phyloP scores from a whole-genome alignment of 2,329 filamentous ascomycete genomes.

The Microsporum audouinii region DNA sequence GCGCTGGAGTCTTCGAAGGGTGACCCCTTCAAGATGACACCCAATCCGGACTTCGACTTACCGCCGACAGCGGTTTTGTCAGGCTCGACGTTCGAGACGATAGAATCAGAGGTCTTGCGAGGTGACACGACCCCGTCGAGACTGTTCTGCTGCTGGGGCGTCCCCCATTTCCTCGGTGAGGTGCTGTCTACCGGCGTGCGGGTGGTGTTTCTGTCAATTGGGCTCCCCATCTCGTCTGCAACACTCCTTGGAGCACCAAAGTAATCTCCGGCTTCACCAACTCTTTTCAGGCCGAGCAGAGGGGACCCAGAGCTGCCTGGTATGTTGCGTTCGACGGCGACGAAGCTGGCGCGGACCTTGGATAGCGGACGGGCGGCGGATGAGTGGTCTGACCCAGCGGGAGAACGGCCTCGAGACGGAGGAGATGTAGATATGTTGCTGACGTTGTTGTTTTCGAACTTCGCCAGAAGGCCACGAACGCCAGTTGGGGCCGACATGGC shows the following conservation, averaged over 20 bases:
- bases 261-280: conserved; percentile 27
- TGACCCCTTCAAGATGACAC: conserved; percentile 23
- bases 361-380: conserved; percentile 51
- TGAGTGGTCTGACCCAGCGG: conserved; percentile 38
- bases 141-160: conserved; percentile 3
- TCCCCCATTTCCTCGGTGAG: neutral
- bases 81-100: conserved; percentile 3
- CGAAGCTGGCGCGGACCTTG: conserved; percentile 63
- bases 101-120: neutral
- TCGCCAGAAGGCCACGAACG: conserved; percentile 64
- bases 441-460: conserved; percentile 64
- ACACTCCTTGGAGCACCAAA: conserved; percentile 19
- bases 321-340: conserved; percentile 49
- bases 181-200: conserved; percentile 6
- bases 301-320: conserved; percentile 17
- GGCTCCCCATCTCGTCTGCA: conserved; percentile 22
- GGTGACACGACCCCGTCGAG: neutral
- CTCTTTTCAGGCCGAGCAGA: conserved; percentile 33
- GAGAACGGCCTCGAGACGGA: conserved; percentile 59
- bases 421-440: conserved; percentile 52
- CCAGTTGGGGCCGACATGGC: conserved; percentile 32
- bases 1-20: conserved; percentile 17
- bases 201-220: conserved; percentile 14
- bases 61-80: neutral
- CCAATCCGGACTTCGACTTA: conserved; percentile 12